Conservation (phyloP, 352 stramenopile genomes). For the Phytophthora agathidicida region DNA sequence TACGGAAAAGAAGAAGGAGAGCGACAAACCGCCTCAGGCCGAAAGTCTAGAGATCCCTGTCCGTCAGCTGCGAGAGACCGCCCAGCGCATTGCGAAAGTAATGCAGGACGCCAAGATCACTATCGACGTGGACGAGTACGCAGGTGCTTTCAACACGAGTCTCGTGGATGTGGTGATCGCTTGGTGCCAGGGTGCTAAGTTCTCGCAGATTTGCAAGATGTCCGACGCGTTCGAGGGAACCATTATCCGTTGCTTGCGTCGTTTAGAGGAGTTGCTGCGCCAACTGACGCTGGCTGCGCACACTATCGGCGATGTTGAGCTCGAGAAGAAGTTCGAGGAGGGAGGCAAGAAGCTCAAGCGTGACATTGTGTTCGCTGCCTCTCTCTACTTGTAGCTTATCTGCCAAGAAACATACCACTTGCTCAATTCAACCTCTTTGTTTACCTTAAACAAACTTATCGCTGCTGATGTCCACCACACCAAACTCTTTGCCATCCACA, state of each 20-base stretch:
- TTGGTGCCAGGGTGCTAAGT: slow-evolving; percentile 98
- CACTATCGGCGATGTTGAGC: slow-evolving; percentile 97
- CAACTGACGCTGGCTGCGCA: slow-evolving; percentile 96
- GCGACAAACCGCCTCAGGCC: slow-evolving; percentile 77
- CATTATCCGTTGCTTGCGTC: slow-evolving; percentile 97
- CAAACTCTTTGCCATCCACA: background rate
- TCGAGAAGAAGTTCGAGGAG: slow-evolving; percentile 98
- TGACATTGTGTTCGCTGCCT: slow-evolving; percentile 99
- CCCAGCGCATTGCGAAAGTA: slow-evolving; percentile 90
- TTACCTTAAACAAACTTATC: no score
- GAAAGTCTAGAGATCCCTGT: slow-evolving; percentile 90
- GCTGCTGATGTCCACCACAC: slow-evolving; percentile 4
- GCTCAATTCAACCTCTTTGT: slow-evolving; percentile 11
- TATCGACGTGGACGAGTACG: slow-evolving; percentile 98
- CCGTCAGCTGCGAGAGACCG: slow-evolving; percentile 95
- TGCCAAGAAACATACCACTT: background rate
- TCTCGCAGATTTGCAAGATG: slow-evolving; percentile 99
- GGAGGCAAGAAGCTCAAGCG: slow-evolving; percentile 97
- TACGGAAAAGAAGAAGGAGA: slow-evolving; percentile 93
- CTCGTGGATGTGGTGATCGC: slow-evolving; percentile 98
- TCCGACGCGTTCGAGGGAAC: slow-evolving; percentile 98
- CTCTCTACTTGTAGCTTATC: slow-evolving; percentile 93
- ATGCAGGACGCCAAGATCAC: slow-evolving; percentile 93
- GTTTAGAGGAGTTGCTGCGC: slow-evolving; percentile 97
- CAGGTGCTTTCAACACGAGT: slow-evolving; percentile 96